A percentile compares a stretch with the other conserved stretches of the same genome.
Conservation (phyloP, 2,329 filamentous ascomycete genomes). For the Fusarium secorum region DNA sequence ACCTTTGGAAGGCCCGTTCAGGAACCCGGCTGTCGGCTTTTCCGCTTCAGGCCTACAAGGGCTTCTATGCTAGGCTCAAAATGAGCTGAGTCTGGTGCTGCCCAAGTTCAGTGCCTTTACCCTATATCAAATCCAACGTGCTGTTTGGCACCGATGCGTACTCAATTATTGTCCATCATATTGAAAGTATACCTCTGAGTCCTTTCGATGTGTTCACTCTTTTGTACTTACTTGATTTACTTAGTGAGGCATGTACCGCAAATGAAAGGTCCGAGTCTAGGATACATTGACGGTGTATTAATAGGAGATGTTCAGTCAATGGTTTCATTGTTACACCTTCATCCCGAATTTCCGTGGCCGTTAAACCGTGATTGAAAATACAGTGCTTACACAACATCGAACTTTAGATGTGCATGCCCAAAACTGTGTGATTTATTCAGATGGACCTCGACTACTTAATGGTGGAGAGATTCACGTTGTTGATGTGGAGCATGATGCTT, state of each 20-base stretch:
- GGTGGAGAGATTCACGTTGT: not conserved
- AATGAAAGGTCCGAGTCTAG: not conserved
- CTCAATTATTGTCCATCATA: not conserved
- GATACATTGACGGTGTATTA: no score
- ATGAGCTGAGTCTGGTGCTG: not conserved
- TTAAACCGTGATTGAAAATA: not conserved
- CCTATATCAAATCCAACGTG: not conserved
- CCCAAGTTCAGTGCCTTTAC: not conserved
- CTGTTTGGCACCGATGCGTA: not conserved
- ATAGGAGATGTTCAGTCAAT: not conserved
- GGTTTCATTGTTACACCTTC: no score
- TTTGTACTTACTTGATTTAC: not conserved
- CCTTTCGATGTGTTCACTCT: not conserved
- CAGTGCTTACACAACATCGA: no score
- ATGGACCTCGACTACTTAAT: not conserved
- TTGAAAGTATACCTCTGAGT: not conserved
- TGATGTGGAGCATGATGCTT: not conserved
- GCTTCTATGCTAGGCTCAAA: slow-evolving; percentile 1
- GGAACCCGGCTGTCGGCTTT: slow-evolving; percentile 10
- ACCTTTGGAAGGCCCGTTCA: slow-evolving; percentile 18
- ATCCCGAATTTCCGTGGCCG: accelerated
- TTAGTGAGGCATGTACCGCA: not conserved
- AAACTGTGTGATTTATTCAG: not conserved
- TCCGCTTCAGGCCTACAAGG: not conserved
- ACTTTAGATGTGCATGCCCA: not conserved